Evolutionary conservation across 768 basidiomycete species (phyloP), one percentile per base, ranked within the genome.

Genomic region (Gloeopeniophorella convolvens): DNA sequence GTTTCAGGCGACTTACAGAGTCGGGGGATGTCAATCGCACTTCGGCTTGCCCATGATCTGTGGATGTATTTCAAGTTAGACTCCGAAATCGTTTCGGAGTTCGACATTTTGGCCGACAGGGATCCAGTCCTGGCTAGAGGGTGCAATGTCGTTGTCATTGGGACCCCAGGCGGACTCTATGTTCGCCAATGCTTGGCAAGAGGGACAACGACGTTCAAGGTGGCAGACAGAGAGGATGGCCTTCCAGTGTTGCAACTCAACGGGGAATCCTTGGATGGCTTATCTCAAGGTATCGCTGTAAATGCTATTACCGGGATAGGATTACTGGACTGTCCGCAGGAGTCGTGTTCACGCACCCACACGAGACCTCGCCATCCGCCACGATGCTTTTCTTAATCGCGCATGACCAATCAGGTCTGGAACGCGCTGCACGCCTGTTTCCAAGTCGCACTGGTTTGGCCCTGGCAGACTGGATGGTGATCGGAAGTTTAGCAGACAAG

Each of bases 391-490:
- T 90, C 57, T 65, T 92, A 21, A 67, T 82, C 12, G 80, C 78
- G 13, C 75, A 77, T 4, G 79, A 82, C 55, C 56, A 59, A 0
- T 57, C 64, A 1, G 83, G 82, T 2, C 68, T 90, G 4, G 92
- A 94, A 64, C 71, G 81, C 45, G 79, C 76, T 1, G 64, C 75
- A 2, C 76, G 85, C 37, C 66, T 92, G n/a, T 86, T 94, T 61
- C 91, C 92, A 4, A 76, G 89, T 21, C 79, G 92, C 16, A 95
- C 91, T 2, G 89, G 89, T 3, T 72, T 91, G 3, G 65, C 79
- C 8, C 72, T 77, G 1, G 87, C 89, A 1, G 86, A 89, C 59
- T 94, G 90, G 88, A 58, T 89, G 5, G 72, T 89, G 15, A 69
- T 83, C 3, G 74, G 78, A 9, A 65, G 65, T 12, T 62, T 65